A percentile compares a stretch with the other conserved stretches of the same genome.
These are phyloP conservation scores for Pichia exigua DNA, from an alignment of 805 yeast genomes.

Conservation along the genomic window DNA sequence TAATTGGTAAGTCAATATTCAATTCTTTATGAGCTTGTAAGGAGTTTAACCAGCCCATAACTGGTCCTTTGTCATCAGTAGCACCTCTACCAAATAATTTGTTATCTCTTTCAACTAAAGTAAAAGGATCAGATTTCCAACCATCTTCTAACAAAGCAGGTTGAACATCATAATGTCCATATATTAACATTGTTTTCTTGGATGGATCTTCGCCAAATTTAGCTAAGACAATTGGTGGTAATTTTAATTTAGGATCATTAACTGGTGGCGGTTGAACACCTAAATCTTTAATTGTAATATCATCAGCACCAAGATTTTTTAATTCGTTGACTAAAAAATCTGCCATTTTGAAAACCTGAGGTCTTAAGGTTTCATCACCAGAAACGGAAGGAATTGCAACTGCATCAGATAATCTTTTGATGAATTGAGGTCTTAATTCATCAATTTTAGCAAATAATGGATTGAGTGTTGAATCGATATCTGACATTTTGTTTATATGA, in stretches of 20 bases:
- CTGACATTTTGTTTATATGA: conserved; percentile 3
- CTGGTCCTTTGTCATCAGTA: conserved; percentile 98
- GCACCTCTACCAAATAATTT: conserved; percentile 88
- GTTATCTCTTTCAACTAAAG: conserved; percentile 57
- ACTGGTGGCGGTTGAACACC: conserved; percentile 93
- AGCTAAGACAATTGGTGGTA: conserved; percentile 94
- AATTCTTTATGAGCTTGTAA: conserved; percentile 84
- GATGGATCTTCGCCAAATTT: conserved; percentile 73
- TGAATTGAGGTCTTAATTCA: conserved; percentile 66
- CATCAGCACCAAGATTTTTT: conserved; percentile 65
- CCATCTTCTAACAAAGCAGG: conserved; percentile 93
- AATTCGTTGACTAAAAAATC: conserved; percentile 69
- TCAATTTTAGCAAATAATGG: conserved; percentile 55
- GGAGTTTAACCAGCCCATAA: conserved; percentile 91
- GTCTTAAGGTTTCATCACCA: conserved; percentile 81
- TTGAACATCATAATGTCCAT: conserved; percentile 98
- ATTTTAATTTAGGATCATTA: conserved; percentile 50
- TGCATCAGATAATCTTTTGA: conserved; percentile 68
- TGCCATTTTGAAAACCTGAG: conserved; percentile 85
- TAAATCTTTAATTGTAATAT: conserved; percentile 71
- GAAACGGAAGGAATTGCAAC: conserved; percentile 94
- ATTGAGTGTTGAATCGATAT: conserved; percentile 23
- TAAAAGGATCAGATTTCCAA: conserved; percentile 91
- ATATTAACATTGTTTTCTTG: conserved; percentile 83
- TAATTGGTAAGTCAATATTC: conserved; percentile 87